Conservation (phyloP, 352 stramenopile genomes). For the Phytophthora ohioensis region DNA sequence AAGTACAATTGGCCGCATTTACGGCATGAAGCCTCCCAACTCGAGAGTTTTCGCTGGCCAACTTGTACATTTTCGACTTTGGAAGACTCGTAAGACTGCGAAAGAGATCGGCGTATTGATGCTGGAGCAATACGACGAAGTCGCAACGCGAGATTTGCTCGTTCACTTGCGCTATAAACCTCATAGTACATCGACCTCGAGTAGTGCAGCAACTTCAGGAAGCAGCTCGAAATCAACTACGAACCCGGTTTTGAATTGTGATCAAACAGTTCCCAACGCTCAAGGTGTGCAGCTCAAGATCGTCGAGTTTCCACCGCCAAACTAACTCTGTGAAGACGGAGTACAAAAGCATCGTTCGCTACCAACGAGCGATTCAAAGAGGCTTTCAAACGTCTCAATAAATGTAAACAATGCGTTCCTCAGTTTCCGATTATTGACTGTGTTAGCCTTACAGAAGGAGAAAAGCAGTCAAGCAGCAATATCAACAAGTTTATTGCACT, state of each 20-base stretch:
- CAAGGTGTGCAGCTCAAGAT: slow-evolving; percentile 37
- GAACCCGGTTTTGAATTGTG: slow-evolving; percentile 35
- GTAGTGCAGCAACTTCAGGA: not conserved
- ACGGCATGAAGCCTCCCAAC: slow-evolving; percentile 15
- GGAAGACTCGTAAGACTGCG: slow-evolving; percentile 33
- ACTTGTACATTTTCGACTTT: slow-evolving; percentile 41
- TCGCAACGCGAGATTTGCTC: slow-evolving; percentile 24
- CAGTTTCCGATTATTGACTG: not conserved
- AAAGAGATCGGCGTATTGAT: slow-evolving; percentile 35
- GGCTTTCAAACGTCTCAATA: too few relatives aligned
- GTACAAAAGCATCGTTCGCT: slow-evolving; percentile 19
- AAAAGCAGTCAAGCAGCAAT: not conserved
- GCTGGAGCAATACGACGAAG: slow-evolving; percentile 31
- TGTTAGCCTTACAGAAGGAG: too few relatives aligned
- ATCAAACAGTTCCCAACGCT: slow-evolving; percentile 26
- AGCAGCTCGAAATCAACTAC: not conserved
- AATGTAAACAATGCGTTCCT: not conserved
- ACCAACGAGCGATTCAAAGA: too few relatives aligned
- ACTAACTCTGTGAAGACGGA: slow-evolving; percentile 23
- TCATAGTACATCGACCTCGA: not conserved
- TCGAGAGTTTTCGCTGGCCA: slow-evolving; percentile 34
- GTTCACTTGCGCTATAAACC: slow-evolving; percentile 39
- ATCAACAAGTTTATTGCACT: too few relatives aligned
- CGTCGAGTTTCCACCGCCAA: slow-evolving; percentile 36
- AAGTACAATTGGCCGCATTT: slow-evolving; percentile 36